These are phyloP conservation scores for Irpex rosettiformis DNA, from an alignment of 1,284 basidiomycete genomes.

Conservation along the genomic window DNA sequence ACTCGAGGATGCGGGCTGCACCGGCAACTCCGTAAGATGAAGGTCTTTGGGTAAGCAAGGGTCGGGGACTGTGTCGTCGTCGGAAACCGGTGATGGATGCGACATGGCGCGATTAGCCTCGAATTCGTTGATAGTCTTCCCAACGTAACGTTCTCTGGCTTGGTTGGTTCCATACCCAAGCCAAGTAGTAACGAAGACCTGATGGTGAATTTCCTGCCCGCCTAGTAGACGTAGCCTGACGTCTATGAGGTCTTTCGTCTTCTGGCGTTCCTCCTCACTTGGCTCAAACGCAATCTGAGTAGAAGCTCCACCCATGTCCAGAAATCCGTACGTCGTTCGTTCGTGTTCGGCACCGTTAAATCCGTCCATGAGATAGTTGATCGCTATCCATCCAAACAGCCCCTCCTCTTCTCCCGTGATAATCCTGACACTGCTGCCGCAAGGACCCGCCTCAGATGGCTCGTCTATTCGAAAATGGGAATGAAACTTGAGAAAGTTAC, in stretches of 20 bases:
- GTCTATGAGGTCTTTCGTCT: conserved; percentile 67
- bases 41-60: conserved; percentile 89
- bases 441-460: conserved; percentile 66
- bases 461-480: conserved; percentile 76
- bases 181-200: conserved; percentile 98
- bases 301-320: conserved; percentile 99
- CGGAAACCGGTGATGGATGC: conserved; percentile 18
- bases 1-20: conserved; percentile 37
- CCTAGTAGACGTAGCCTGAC: conserved; percentile 82
- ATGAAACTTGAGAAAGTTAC: conserved; percentile 69
- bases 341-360: conserved; percentile 65
- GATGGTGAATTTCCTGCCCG: conserved; percentile 85
- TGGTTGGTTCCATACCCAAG: conserved; percentile 97
- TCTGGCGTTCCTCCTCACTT: conserved; percentile 47
- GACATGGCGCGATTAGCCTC: conserved; percentile 35
- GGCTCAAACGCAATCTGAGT: conserved; percentile 98
- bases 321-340: conserved; percentile 90
- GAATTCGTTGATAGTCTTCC: conserved; percentile 57
- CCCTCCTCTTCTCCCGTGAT: conserved; percentile 99
- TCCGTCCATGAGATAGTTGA: conserved; percentile 99
- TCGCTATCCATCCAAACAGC: conserved; percentile 97
- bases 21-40: conserved; percentile 48
- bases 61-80: conserved; percentile 59
- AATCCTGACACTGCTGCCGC: conserved; percentile 87
- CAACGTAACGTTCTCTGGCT: conserved; percentile 89